Conservation (phyloP, 352 stramenopile species). For the Elongisporangium anandrum region DNA sequence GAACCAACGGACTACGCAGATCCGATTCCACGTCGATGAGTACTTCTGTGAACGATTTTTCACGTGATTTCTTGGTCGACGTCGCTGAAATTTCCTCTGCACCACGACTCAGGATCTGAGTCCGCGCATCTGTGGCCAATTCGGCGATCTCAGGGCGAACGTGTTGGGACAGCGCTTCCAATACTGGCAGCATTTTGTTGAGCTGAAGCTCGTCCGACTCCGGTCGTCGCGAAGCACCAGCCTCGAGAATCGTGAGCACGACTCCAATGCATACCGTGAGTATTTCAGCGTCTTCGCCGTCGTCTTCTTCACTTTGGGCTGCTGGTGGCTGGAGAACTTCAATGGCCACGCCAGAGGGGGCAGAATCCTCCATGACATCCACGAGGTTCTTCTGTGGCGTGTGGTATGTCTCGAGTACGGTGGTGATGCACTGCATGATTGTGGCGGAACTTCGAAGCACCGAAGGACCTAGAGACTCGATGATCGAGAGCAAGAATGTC, state of each 20-base stretch:
- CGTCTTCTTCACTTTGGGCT: slow-evolving; percentile 3
- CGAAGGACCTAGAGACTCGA: slow-evolving; percentile 64
- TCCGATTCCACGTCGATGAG: slow-evolving; percentile 54
- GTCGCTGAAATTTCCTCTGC: neutral
- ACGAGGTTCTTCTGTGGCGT: slow-evolving; percentile 17
- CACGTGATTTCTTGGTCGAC: slow-evolving; percentile 1
- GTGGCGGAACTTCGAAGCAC: slow-evolving; percentile 64
- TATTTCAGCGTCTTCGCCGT: slow-evolving; percentile 55
- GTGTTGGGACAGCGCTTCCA: slow-evolving; percentile 55
- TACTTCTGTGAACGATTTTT: slow-evolving; percentile 50
- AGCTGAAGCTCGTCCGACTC: slow-evolving; percentile 56
- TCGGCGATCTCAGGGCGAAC: slow-evolving; percentile 60
- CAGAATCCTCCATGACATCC: slow-evolving; percentile 12
- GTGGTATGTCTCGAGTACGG: slow-evolving; percentile 62
- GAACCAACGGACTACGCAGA: slow-evolving; percentile 56
- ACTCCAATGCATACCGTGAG: slow-evolving; percentile 76
- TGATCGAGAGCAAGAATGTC: slow-evolving; percentile 62
- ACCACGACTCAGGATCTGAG: slow-evolving; percentile 56
- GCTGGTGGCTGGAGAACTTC: neutral
- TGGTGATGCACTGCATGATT: slow-evolving; percentile 67
- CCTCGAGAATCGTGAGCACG: slow-evolving; percentile 76
- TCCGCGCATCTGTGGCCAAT: slow-evolving; percentile 57
- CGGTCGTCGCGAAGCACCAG: slow-evolving; percentile 38
- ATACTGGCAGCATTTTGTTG: slow-evolving; percentile 49
- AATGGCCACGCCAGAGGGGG: neutral